These are phyloP conservation scores for Ustilago crameri DNA, from an alignment of 1,284 basidiomycete genomes.

Conservation along the genomic window DNA sequence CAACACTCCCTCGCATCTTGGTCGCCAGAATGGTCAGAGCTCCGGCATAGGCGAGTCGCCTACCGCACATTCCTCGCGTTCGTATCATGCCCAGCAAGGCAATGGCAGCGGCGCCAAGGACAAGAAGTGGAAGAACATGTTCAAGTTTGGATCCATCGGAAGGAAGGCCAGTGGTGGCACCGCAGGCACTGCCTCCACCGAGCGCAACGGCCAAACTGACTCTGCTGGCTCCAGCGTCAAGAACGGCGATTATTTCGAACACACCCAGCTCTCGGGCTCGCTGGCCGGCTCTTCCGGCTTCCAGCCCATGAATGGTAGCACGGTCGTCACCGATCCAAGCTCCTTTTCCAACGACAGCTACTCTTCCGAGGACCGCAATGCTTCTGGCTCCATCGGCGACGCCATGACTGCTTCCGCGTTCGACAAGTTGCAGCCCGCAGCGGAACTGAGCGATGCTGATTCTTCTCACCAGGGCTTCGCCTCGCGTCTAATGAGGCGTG, in stretches of 20 bases:
- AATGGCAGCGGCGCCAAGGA: slow-evolving; percentile 43
- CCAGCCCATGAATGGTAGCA: slow-evolving; percentile 54
- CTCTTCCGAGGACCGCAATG: slow-evolving; percentile 48
- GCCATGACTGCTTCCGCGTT: slow-evolving; percentile 42
- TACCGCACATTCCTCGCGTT: slow-evolving; percentile 17
- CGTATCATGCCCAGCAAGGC: slow-evolving; percentile 16
- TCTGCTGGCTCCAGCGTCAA: slow-evolving; percentile 24
- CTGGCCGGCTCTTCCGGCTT: slow-evolving; percentile 41
- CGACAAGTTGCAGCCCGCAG: slow-evolving; percentile 46
- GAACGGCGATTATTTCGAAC: slow-evolving; percentile 28
- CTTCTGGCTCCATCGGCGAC: slow-evolving; percentile 37
- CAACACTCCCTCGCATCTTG: slow-evolving; percentile 35
- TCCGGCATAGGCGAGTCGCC: slow-evolving; percentile 51
- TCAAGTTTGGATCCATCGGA: slow-evolving; percentile 63
- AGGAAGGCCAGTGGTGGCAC: slow-evolving; percentile 44
- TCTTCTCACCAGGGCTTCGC: slow-evolving; percentile 36
- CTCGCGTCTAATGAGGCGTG: slow-evolving; percentile 76
- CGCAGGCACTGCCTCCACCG: slow-evolving; percentile 12
- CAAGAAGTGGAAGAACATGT: slow-evolving; percentile 66
- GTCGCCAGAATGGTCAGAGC: slow-evolving; percentile 21
- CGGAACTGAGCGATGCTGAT: slow-evolving; percentile 35
- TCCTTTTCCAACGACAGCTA: slow-evolving; percentile 62
- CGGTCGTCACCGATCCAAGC: slow-evolving; percentile 58
- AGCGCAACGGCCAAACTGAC: slow-evolving; percentile 39
- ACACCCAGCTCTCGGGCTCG: slow-evolving; percentile 23